These are phyloP conservation scores for Entomortierella parvispora DNA, from an alignment of 192 early-diverging fungal genomes.

Conservation along the genomic window DNA sequence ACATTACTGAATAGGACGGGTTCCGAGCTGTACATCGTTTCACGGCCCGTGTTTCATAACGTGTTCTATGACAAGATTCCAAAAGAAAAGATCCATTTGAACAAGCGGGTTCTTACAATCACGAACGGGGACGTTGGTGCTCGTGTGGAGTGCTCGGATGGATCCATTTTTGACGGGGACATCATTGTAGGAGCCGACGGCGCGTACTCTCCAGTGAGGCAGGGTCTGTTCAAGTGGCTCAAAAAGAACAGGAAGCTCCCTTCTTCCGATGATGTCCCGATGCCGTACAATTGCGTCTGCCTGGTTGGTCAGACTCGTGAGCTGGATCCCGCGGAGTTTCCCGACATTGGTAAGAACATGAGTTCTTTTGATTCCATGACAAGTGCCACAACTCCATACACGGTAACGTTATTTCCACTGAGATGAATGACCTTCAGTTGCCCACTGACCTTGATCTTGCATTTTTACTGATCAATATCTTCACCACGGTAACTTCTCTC, in stretches of 20 bases:
- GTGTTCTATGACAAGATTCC: background rate
- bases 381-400: no score
- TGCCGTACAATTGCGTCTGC: slow-evolving; percentile 4
- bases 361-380: no score
- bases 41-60: background rate
- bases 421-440: background rate
- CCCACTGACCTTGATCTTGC: background rate
- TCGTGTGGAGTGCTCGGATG: slow-evolving; percentile 1
- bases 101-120: slow-evolving; percentile 4
- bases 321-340: slow-evolving; percentile 6
- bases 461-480: background rate
- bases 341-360: no score
- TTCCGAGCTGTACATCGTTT: background rate
- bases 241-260: background rate
- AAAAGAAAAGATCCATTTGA: background rate
- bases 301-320: slow-evolving; percentile 1
- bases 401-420: background rate
- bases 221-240: slow-evolving; percentile 11
- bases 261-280: background rate
- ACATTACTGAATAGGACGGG: background rate
- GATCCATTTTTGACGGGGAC: slow-evolving; percentile 7
- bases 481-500: no score
- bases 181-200: slow-evolving; percentile 34
- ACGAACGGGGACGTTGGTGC: slow-evolving; percentile 3
- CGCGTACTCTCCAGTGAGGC: slow-evolving; percentile 18